Evolutionary conservation across 768 basidiomycete species (phyloP), one percentile per base, ranked within the genome.

Genomic region (Rossbeevera mucosa): DNA sequence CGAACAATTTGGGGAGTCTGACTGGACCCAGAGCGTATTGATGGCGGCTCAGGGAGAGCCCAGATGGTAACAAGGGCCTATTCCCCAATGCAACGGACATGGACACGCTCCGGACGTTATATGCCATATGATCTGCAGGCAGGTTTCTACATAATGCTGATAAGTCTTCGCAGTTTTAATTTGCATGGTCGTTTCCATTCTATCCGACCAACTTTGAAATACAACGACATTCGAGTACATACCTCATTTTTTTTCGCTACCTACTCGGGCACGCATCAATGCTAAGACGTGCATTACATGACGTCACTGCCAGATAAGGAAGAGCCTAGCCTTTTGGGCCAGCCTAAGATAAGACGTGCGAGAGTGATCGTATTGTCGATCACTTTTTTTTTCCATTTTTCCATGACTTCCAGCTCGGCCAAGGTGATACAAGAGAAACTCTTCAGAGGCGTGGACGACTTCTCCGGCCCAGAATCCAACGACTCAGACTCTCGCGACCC

Each of bases 1-100:
- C 53, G 77, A 78, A 21, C 71, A 71, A 33, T 50, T 53, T 43
- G 68, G 74, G 38, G 75, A 74, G 53, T 84, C 81, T 45, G 80
- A 88, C 62, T 91, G 89, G 88, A 84, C 85, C 43, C 73, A 76
- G 61, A 86, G 83, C 58, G 88, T 91, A 45, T 65, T 91, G 52
- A 66, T 82, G 67, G 86, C 85, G n/a, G 86, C 85, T 51, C 36
- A 38, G 16, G 82, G 84, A 46, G 74, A 78, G 43, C 58, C 65
- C 12, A 48, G 62, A 20, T 74, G 71, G 72, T 70, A 41, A 65
- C 47, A 40, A 21, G 50, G 18, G 36, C 16, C 33, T 44, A 44
- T 44, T 48, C 58, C 13, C 18, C 26, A 4, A 55, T 41, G 58
- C 33, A 52, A 59, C 53, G 49, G 53, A 44, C 48, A 53, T 58